Evolutionary conservation across 345 rosid genomes (phyloP), one percentile per base, ranked within the genome.

Genomic region (Leavenworthia alabamica): DNA sequence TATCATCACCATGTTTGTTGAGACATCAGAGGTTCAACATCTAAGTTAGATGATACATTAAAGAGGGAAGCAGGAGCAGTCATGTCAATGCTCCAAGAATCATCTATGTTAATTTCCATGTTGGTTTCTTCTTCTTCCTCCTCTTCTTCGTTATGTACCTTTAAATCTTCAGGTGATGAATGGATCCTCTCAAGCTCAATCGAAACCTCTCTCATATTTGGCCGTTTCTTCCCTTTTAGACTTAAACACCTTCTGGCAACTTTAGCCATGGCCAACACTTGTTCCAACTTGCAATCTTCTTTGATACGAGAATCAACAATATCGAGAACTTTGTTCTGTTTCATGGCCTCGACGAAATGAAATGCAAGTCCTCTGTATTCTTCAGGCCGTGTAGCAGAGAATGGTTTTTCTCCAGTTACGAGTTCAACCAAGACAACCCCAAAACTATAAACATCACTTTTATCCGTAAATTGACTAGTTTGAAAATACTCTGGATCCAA

Each of bases 371-470:
- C 56, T 36, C 81, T 72, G 40, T 59, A 16, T 57, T 65, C 71
- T 65, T 72, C 56, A 6, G 56, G 16, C 44, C 66, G 64, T 54
- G 44, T 55, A 2, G 62, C 66, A 23, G 68, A 61, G 7, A 73
- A 28, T 0, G 66, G 79, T 10, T 74, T 78, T 17, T 57, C 67
- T 6, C 81, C 79, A 0, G 82, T 75, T 8, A 81, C 36, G 7
- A 81, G 79, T 45, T 81, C 80, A 7, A 73, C 74, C 26, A 81
- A 60, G 7, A 81, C 78, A 7, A 72, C 71, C n/a, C 71, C 71
- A 19, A 72, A 72, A 16, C 71, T 65, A 44, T 72, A 72, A 51
- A 72, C 75, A 43, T 72, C 71, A 53, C 75, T 72, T 11, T 72
- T 72, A 19, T 72, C 75, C 0, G 71, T 72, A 16, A 72, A 72